Base-by-base conservation (phyloP, 31 red algal genomes). In the Asparagopsis taxiformis region DNA sequence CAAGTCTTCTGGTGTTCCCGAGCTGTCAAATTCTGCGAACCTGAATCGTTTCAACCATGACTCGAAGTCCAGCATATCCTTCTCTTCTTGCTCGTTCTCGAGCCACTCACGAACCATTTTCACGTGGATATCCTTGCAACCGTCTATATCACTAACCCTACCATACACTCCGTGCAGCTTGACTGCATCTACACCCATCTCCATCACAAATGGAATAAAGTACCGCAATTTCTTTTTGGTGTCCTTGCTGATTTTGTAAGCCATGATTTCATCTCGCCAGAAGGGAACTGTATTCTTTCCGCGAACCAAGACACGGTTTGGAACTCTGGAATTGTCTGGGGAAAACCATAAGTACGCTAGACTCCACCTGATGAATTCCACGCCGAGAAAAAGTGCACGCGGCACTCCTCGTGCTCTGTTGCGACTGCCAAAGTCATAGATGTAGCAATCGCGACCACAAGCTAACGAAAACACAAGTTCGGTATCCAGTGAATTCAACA, bases 351-450 rank as follows among this genome's bases (percentile, higher is more conserved):
- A 50, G 41, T 71, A 84, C 31, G 55, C 57, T 21, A 73, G 57
- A 38, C 66, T 72, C 67, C 67, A 84, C 28, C 58, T 65, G 22
- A 84, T 46, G 29, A 74, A 84, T 24, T 70, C 56, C 38, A 84
- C 4, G 7, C 66, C 80, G 1, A 73, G 60, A 52, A 72, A 84
- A 3, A 72, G 51, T 7, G 80, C 67, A 38, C 80, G 69, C 36
- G 80, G 58, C 9, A 84, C 80, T 9, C 80, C 80, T 26, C 56
- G 59, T 4, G 15, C 15, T 35, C 61, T 65, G 37, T 74, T 74
- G 36, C 80, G 55, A 56, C 66, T 72, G 41, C 46, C 80, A 17
- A 84, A 72, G 44, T 84, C 80, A 25, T 84, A 84, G 0, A 84
- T 58, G 44, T 84, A 84, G 34, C 67, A 72, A 23, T 54, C 37